phyloP scores from a whole-genome alignment of 768 basidiomycete genomes.

The Sarcomyxa edulis region DNA sequence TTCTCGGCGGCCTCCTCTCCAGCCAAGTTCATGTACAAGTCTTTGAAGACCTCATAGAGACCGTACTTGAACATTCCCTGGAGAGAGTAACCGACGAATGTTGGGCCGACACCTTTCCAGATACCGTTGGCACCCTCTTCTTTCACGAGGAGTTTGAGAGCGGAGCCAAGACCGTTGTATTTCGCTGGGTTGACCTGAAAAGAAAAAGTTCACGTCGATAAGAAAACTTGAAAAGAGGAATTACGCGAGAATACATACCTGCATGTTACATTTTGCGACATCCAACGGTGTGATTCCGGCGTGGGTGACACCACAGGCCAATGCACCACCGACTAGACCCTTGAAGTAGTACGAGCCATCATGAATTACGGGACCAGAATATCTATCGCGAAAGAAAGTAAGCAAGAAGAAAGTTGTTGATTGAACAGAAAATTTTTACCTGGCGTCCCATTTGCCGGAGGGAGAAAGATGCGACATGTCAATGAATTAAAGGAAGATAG shows the following conservation, averaged over 20 bases:
- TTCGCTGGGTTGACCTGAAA: constrained; percentile 69
- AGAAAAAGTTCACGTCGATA: constrained; percentile 5
- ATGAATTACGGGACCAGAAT: constrained; percentile 69
- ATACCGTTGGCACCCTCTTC: constrained; percentile 85
- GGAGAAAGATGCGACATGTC: constrained; percentile 40
- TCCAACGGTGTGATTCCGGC: constrained; percentile 84
- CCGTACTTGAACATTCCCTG: constrained; percentile 99
- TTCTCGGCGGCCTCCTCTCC: constrained; percentile 76
- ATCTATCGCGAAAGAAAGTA: constrained; percentile 29
- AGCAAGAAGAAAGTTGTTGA: constrained; percentile 5
- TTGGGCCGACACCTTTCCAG: constrained; percentile 94
- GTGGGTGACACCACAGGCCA: constrained; percentile 87
- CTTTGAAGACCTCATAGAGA: constrained; percentile 97
- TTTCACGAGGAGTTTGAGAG: constrained; percentile 59
- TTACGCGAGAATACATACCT: constrained; percentile 38
- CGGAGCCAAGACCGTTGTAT: constrained; percentile 61
- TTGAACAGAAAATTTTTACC: constrained; percentile 29
- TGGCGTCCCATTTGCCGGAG: constrained; percentile 69
- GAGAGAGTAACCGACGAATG: constrained; percentile 87
- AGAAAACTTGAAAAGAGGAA: not conserved
- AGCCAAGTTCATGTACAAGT: constrained; percentile 82
- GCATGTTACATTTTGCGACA: constrained; percentile 91
- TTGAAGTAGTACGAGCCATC: constrained; percentile 75
- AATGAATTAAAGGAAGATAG: constrained; percentile 23
- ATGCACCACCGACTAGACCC: constrained; percentile 82